Conservation (phyloP, 805 yeast species). For the Candida saitoana region DNA sequence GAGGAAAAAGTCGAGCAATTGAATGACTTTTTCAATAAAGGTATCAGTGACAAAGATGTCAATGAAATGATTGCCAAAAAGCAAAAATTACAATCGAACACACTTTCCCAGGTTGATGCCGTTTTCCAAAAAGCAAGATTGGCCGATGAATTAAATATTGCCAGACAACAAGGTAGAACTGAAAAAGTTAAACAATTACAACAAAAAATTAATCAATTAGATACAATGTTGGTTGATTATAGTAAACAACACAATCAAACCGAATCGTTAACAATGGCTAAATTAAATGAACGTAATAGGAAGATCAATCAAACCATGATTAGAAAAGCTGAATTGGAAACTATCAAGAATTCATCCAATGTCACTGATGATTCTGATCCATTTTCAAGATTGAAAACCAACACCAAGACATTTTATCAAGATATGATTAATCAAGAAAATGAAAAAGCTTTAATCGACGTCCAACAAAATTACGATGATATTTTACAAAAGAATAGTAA, state of each 20-base stretch:
- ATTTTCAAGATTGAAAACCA: constrained; percentile 83
- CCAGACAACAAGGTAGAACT: constrained; percentile 53
- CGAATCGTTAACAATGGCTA: constrained; percentile 51
- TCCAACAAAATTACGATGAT: constrained; percentile 41
- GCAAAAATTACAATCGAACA: constrained; percentile 42
- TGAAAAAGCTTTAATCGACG: constrained; percentile 54
- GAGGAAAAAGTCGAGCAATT: constrained; percentile 63
- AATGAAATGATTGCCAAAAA: constrained; percentile 75
- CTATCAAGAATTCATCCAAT: constrained; percentile 41
- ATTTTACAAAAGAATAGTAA: constrained; percentile 38
- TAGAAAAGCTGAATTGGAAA: constrained; percentile 72
- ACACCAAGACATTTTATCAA: constrained; percentile 75
- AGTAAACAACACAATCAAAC: constrained; percentile 24
- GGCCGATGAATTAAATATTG: constrained; percentile 71
- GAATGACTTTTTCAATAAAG: constrained; percentile 57
- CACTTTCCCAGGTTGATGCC: constrained; percentile 45
- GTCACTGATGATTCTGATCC: constrained; percentile 63
- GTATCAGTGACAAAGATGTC: constrained; percentile 68
- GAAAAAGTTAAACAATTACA: constrained; percentile 21
- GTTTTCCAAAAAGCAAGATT: constrained; percentile 71
- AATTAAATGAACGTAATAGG: constrained; percentile 81
- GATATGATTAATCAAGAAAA: constrained; percentile 54
- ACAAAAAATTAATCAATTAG: constrained; percentile 42
- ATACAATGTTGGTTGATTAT: constrained; percentile 42
- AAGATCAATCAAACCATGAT: constrained; percentile 71